Conservation (phyloP, 2,329 filamentous ascomycete species). For the Harringtonia lauricola region DNA sequence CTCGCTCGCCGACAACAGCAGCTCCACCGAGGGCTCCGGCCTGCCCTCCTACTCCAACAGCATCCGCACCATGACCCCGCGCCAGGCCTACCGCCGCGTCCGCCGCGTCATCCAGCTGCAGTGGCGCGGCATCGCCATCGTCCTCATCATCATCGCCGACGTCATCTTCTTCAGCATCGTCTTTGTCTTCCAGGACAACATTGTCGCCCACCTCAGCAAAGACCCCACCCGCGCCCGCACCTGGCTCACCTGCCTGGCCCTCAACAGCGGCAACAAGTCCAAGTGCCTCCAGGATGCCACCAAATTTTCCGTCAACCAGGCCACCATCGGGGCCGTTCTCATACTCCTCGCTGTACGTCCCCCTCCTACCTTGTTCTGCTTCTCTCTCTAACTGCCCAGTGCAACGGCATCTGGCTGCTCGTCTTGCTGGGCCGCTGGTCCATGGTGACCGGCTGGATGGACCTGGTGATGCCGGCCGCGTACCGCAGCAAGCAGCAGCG, state of each 20-base stretch:
- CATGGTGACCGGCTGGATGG: constrained; percentile 78
- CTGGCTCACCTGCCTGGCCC: constrained; percentile 66
- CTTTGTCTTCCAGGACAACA: constrained; percentile 78
- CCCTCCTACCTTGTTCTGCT: constrained; percentile 24
- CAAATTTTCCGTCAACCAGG: constrained; percentile 58
- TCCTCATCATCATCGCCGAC: constrained; percentile 79
- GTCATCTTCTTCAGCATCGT: constrained; percentile 90
- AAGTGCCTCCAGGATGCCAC: constrained; percentile 52
- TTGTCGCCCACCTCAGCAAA: constrained; percentile 47
- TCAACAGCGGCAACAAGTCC: constrained; percentile 47
- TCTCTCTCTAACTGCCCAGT: constrained; percentile 28
- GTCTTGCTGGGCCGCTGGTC: constrained; percentile 70
- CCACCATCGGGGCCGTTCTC: constrained; percentile 70
- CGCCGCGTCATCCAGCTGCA: constrained; percentile 81
- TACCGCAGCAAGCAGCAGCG: constrained; percentile 38
- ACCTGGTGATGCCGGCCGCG: constrained; percentile 44
- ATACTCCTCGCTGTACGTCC: constrained; percentile 69
- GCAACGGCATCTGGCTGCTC: constrained; percentile 78
- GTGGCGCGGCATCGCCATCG: constrained; percentile 86
- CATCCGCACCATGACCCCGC: constrained; percentile 64
- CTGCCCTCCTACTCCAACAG: constrained; percentile 69
- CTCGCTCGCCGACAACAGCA: constrained; percentile 63
- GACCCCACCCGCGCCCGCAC: constrained; percentile 39
- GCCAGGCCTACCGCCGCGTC: constrained; percentile 79
- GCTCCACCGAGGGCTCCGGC: constrained; percentile 59